A percentile compares a stretch with the other conserved stretches of the same genome.
Conservation (phyloP, 2,329 filamentous ascomycete genomes). For the Trichoderma breve region DNA sequence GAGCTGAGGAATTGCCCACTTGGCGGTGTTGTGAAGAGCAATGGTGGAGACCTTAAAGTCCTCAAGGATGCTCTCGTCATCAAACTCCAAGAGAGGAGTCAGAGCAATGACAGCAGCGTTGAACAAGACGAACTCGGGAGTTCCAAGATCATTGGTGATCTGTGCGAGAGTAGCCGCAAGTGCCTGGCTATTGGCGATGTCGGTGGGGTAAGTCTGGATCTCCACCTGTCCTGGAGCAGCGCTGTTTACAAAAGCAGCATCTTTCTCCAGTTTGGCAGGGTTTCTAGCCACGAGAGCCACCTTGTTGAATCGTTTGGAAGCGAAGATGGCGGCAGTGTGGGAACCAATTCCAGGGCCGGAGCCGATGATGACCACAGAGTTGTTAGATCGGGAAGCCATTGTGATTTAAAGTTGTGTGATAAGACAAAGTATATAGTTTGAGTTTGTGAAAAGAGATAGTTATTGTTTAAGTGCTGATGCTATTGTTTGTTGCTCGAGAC, state of each 20-base stretch:
- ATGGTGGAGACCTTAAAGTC: slow-evolving; percentile 51
- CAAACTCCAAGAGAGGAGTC: slow-evolving; percentile 41
- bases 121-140: slow-evolving; percentile 50
- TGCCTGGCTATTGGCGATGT: slow-evolving; percentile 41
- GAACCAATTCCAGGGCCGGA: slow-evolving; percentile 91
- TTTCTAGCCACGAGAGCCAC: slow-evolving; percentile 49
- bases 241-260: slow-evolving; percentile 36
- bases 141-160: slow-evolving; percentile 40
- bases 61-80: slow-evolving; percentile 44
- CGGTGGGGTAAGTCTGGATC: slow-evolving; percentile 44
- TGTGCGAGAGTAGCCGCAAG: slow-evolving; percentile 40
- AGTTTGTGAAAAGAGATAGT: neutral
- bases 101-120: slow-evolving; percentile 50
- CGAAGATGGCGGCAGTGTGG: slow-evolving; percentile 82
- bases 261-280: slow-evolving; percentile 37
- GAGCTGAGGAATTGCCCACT: slow-evolving; percentile 46
- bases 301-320: slow-evolving; percentile 73
- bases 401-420: neutral
- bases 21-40: slow-evolving; percentile 46
- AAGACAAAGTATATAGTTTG: neutral
- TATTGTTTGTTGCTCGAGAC: neutral
- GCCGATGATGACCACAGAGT: slow-evolving; percentile 68
- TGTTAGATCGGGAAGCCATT: slow-evolving; percentile 14
- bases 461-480: neutral
- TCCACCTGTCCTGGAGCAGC: slow-evolving; percentile 28